Conservation (phyloP, 345 rosid genomes). For the Populus alba region DNA sequence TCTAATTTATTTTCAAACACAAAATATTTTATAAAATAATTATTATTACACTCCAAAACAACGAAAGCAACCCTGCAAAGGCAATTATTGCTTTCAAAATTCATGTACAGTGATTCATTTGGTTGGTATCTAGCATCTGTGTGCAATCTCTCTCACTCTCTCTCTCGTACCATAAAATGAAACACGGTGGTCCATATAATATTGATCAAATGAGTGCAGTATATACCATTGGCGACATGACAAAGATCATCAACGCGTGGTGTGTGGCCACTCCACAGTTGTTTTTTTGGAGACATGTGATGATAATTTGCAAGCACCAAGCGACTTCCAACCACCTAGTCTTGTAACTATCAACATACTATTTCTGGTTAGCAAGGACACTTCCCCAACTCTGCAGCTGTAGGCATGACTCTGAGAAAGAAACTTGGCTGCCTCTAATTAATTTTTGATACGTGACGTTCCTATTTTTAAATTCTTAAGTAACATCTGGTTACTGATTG, state of each 20-base stretch:
- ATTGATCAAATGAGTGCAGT: not conserved
- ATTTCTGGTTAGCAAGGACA: not conserved
- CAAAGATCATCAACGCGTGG: not conserved
- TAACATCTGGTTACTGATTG: too few species aligned
- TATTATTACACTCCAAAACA: too few species aligned
- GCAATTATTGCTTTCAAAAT: not conserved
- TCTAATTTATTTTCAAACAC: accelerated
- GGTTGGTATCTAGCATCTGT: too few species aligned
- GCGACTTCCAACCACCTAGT: constrained; percentile 4
- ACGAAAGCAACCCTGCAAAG: too few species aligned
- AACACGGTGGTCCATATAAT: not conserved
- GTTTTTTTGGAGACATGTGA: not conserved
- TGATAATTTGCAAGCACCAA: not conserved
- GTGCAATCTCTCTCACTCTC: too few species aligned
- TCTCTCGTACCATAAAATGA: not conserved
- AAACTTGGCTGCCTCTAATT: not conserved
- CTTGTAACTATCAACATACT: not conserved
- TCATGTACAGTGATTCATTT: not conserved
- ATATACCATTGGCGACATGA: not conserved
- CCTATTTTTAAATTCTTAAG: too few species aligned
- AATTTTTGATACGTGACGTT: not conserved
- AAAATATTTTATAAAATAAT: too few species aligned
- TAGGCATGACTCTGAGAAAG: not conserved
- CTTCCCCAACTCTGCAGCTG: not conserved
- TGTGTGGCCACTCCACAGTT: not conserved